Evolutionary conservation across 805 yeast species (phyloP), one percentile per base, ranked within the genome.

Genomic region (Nakazawaea wyomingensis): DNA sequence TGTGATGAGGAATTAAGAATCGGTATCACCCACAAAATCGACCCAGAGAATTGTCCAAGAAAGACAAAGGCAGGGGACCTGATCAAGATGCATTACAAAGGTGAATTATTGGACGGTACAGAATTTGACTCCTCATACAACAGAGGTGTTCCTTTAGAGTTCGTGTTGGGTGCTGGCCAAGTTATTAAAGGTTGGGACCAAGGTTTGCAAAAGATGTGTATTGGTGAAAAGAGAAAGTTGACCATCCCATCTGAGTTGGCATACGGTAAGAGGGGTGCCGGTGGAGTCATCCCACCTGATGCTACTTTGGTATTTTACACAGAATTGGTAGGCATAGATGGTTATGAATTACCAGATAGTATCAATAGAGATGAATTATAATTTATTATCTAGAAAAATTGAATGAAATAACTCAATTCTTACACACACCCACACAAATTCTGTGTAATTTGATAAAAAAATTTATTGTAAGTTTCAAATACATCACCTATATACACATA

Each of bases 171-270:
- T 33, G 60, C 63, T 20, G 90, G 95, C 4, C 82, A 76, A 54
- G 96, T 89, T 26, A 89, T 89, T 56, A 57, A 71, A 47, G 96
- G 97, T 46, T 89, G 96, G 96, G 97, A 89, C 50, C 78, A 82
- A 62, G 96, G 96, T 33, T 65, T 88, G 39, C 38, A 28, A 8
- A 28, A 54, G 27, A 85, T 85, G 95, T 89, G 97, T 64, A 68
- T 86, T 60, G 96, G 96, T 36, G 96, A 89, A 62, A 71, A 81
- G 66, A 76, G 96, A 58, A 81, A 74, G 52, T 69, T 89, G 53
- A 75, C 78, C 22, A 86, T 90, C 57, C 96, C 96, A 37, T 74
- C 95, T 5, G 71, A 73, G 26, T 61, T 87, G 51, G 96, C 77
- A 6, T 89, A 89, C 53, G 97, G 97, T 41, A 62, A 65, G 22